Base-by-base conservation (phyloP, 176 grass and related monocot genomes). In the Oryza rufipogon region DNA sequence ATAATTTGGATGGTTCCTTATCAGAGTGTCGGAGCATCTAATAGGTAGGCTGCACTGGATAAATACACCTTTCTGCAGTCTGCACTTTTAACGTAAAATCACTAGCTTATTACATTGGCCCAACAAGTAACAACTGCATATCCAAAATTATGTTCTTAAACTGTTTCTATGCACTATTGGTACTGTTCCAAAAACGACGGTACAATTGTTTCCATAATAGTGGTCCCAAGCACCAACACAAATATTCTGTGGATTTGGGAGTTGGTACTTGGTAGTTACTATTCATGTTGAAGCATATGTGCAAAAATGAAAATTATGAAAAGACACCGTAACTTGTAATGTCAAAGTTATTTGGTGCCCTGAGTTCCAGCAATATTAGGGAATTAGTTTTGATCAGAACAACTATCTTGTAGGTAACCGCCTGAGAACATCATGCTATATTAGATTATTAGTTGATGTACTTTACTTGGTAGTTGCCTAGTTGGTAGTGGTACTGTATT, bases 1-100 rank as follows among this genome's bases (percentile, higher is more conserved):
- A 68, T 86, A 74, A 79, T 79, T 79, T 86, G 60, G 68, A 74
- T 86, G 88, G n/a, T 74, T 9, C 4, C 46, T 61, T 86, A 9
- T 86, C 38, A 76, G 39, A 58, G 36, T 79, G 67, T 73, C 78
- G 68, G 64, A 78, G 74, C 74, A 83, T 86, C 63, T 2, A 61
- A 74, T 83, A 69, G 84, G 84, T 79, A 42, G 79, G 79, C 68
- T 68, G 60, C 68, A 38, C 48, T 58, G 19, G 5, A 67, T 80
- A 70, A 36, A 77, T 28, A 16, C 44, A 66, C 66, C 1, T 25
- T 77, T 58, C 28, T 71, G 17, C 73, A 78, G 71, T 58, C 28
- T 71, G 17, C 73, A 78, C 34, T 73, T 66, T 47, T 68, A 67
- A 33, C 25, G 80, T 66, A 54, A 39, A 68, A n/a, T n/a, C n/a